Base-by-base conservation (phyloP, 139 green algal species). In the Chlorella sp. region DNA sequence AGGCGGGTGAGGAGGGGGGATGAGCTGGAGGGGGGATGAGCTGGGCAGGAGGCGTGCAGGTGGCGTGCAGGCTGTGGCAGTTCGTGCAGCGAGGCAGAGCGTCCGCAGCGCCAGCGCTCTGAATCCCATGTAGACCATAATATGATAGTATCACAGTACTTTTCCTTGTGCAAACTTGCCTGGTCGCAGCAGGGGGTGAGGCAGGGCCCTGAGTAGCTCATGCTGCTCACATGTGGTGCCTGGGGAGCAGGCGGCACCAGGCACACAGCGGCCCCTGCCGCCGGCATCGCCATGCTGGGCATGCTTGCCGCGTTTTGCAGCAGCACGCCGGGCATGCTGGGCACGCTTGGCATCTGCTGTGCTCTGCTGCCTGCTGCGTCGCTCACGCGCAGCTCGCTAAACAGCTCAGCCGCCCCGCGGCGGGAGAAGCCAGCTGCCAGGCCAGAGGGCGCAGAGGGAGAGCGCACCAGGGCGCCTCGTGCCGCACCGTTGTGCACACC, bases 121-220 rank as follows among this genome's bases (percentile, higher is more conserved):
- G n/a, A n/a, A n/a, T n/a, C n/a, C n/a, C n/a, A n/a, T n/a, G n/a
- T n/a, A n/a, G n/a, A n/a, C n/a, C n/a, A n/a, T n/a, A n/a, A n/a
- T n/a, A n/a, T n/a, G n/a, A n/a, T n/a, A n/a, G n/a, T n/a, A n/a
- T n/a, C n/a, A n/a, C n/a, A n/a, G n/a, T n/a, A n/a, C n/a, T n/a
- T n/a, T n/a, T n/a, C n/a, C n/a, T n/a, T n/a, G 2, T 60, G 51
- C 51, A 21, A 21, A 26, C 51, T 55, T 57, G 68, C 74, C 74
- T 82, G 76, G 60, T 73, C 71, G 57, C 64, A 44, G 76, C 76
- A 82, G 57, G 57, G 51, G 23, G 76, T 82, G 57, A 82, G 63
- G 57, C 36, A 62, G 60, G 39, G 26, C 12, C 39, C 26, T 17
- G 25, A 23, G 34, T 26, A 20, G 71, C 26, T 60, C 51, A 60